Evolutionary conservation across 2,329 filamentous ascomycete species (phyloP), one percentile per base, ranked within the genome.

Genomic region (Fusarium sp.): DNA sequence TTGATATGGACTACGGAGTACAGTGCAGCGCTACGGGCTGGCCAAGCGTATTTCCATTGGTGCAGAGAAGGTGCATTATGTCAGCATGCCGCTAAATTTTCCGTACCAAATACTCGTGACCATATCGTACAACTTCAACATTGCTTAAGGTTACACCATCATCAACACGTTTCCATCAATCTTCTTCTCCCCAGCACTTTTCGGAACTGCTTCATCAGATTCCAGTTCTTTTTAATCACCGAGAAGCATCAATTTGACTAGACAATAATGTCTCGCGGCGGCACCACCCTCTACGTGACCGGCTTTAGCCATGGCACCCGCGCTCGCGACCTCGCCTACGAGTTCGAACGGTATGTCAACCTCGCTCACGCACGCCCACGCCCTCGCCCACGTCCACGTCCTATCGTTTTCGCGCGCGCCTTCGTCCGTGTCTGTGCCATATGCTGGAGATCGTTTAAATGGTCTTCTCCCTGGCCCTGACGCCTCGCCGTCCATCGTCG

Each of bases 331-430:
- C 92, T 98, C 81, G 94, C 95, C 86, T 97, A 97, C 92, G 95
- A 98, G 88, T 98, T 98, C 92, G 95, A 98, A 94, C 94, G 95
- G 93, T 97, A 97, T 89, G 94, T 97, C 87, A 86, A 81, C 84
- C 82, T 83, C 78, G 79, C 70, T 73, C 74, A 74, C 77, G 77
- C 74, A 74, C 75, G 76, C 65, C 74, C 74, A 70, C 76, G 75
- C 76, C 77, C 79, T 78, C 82, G 77, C 76, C 72, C 69, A 74
- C 75, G 74, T 69, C 75, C 75, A 74, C 74, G 76, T 75, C 73
- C 76, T 78, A 77, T 71, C 73, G 72, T 72, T 66, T 61, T 66
- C 70, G 67, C 72, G 66, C 57, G 68, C 71, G 62, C 67, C 72
- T 63, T 58, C 66, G 70, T 72, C 69, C 27, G 60, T 69, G 50